A percentile compares a stretch with the other conserved stretches of the same genome.
These are phyloP conservation scores for Aquilaria yunnanensis DNA, from an alignment of 345 rosid species.

Conservation along the genomic window DNA sequence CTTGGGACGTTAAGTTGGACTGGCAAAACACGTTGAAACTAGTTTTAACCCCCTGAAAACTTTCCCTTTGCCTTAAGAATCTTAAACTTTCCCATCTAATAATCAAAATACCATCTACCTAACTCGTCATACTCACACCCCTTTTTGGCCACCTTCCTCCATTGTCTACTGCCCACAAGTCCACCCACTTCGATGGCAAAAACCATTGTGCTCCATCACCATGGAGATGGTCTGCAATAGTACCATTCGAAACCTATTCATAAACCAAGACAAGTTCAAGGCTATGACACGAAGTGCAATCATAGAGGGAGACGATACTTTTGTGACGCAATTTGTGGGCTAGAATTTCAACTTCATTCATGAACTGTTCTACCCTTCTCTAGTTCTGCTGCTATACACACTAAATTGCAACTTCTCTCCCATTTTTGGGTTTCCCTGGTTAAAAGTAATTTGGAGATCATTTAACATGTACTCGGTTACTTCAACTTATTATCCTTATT, in stretches of 20 bases:
- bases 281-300: constrained; percentile 52
- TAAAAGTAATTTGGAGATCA: neutral
- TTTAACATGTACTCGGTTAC: constrained; percentile 3
- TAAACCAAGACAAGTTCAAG: constrained; percentile 59
- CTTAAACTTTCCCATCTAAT: too few relatives aligned
- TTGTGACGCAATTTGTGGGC: constrained; percentile 48
- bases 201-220: constrained; percentile 25
- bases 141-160: too few relatives aligned
- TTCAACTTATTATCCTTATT: neutral
- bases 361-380: constrained; percentile 43
- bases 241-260: constrained; percentile 54
- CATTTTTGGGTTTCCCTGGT: constrained; percentile 55
- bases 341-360: constrained; percentile 52
- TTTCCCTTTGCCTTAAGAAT: too few relatives aligned
- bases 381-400: constrained; percentile 50
- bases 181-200: too few relatives aligned
- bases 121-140: too few relatives aligned
- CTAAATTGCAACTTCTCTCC: constrained; percentile 69
- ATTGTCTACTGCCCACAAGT: too few relatives aligned
- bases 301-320: constrained; percentile 62
- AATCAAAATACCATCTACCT: too few relatives aligned
- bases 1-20: too few relatives aligned
- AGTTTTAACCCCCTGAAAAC: too few relatives aligned
- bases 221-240: constrained; percentile 60
- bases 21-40: too few relatives aligned